Base-by-base conservation (phyloP, 805 yeast species). In the Cyberlindnera meyerae region DNA sequence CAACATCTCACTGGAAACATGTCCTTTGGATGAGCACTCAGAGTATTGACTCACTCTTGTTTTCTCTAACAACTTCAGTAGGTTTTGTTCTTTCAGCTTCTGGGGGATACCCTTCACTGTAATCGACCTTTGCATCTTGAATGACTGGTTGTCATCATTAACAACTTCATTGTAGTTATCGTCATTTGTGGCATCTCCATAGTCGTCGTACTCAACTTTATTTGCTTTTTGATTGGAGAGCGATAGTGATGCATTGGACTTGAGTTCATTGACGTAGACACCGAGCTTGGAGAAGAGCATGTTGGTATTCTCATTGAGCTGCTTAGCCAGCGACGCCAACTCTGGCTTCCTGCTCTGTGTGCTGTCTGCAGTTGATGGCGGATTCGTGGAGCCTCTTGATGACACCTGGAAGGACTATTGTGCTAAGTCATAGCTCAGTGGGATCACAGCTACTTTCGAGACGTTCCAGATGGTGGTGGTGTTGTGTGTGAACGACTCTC, bases 281-380 rank as follows among this genome's bases (percentile, higher is more conserved):
- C 58, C 58, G 9, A 54, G 32, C 27, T 49, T 54, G 27, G 54
- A 46, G 38, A 54, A 51, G 8, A 52, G 24, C 26, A 54, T 39
- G 22, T 54, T 50, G 16, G 37, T 50, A 8, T 40, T 39, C 26
- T 33, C 38, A 5, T 37, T 37, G 24, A 49, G 15, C 18, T 48
- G 48, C 7, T 40, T 33, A 1, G 33, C 20, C 6, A 39, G 12
- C 15, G 16, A 24, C 18, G 27, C 5, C 12, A 22, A 8, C 9
- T 20, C 22, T 20, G 22, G 9, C 22, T 20, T 20, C 22, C 9
- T n/a, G n/a, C n/a, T n/a, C n/a, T n/a, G n/a, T n/a, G n/a, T n/a
- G n/a, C n/a, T n/a, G n/a, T n/a, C n/a, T n/a, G n/a, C n/a, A n/a
- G n/a, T n/a, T n/a, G n/a, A n/a, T n/a, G n/a, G n/a, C n/a, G n/a